phyloP scores from a whole-genome alignment of 495 filamentous ascomycete species.

The Neurospora tetraspora region DNA sequence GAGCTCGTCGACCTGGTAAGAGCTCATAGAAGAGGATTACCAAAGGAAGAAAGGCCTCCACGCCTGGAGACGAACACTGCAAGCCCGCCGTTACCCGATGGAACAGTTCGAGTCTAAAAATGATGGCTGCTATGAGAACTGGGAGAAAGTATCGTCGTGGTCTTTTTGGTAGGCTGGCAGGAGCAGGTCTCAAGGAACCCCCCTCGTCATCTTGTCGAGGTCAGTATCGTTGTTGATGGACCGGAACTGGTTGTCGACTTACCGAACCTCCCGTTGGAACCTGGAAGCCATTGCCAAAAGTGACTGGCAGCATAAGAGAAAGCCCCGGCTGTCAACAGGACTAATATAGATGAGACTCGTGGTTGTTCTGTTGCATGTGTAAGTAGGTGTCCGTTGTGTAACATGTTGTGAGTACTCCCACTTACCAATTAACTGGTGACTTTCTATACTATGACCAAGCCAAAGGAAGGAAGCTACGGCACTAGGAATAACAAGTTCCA shows the following conservation, averaged over 20 bases:
- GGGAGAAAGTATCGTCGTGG: conserved; percentile 32
- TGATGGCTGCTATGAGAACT: conserved; percentile 29
- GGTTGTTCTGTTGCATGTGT: conserved; percentile 27
- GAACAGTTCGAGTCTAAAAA: conserved; percentile 32
- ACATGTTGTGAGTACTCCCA: background rate
- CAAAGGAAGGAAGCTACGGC: conserved; percentile 36
- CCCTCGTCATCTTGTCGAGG: conserved; percentile 27
- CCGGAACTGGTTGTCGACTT: background rate
- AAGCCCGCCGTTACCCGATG: conserved; percentile 27
- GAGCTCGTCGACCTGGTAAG: conserved; percentile 20
- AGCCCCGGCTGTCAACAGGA: conserved; percentile 25
- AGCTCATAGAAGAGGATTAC: conserved; percentile 31
- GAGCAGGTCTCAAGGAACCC: conserved; percentile 16
- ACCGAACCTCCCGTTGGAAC: conserved; percentile 37
- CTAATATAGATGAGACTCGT: conserved; percentile 29
- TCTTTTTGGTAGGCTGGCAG: conserved; percentile 27
- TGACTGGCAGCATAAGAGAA: conserved; percentile 29
- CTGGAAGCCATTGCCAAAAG: conserved; percentile 34
- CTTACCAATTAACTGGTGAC: conserved; percentile 35
- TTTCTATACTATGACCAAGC: conserved; percentile 32
- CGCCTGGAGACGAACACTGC: conserved; percentile 28
- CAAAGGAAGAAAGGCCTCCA: conserved; percentile 34
- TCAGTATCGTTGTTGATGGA: background rate
- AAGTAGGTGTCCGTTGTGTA: conserved; percentile 1
- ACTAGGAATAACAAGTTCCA: conserved; percentile 10